phyloP scores from a whole-genome alignment of 352 stramenopile species.

The Pythium monospermum region DNA sequence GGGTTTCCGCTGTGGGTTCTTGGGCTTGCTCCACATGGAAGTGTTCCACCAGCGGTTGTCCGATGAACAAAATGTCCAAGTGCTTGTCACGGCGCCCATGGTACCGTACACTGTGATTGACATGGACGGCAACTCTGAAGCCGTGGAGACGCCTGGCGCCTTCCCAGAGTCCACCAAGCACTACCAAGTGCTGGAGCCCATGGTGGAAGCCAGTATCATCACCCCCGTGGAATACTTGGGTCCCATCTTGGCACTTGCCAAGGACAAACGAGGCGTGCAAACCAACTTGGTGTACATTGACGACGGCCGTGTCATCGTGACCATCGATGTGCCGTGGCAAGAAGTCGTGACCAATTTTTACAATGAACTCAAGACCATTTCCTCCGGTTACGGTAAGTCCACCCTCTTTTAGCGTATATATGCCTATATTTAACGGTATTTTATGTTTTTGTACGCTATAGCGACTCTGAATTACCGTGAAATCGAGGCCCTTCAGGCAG shows the following conservation, averaged over 20 bases:
- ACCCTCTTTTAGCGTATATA: neutral
- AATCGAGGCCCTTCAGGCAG: slow-evolving; percentile 84
- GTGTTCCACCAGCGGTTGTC: slow-evolving; percentile 97
- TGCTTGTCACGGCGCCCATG: slow-evolving; percentile 97
- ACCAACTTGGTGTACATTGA: slow-evolving; percentile 95
- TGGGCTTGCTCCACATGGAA: slow-evolving; percentile 98
- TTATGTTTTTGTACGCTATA: slow-evolving; percentile 12
- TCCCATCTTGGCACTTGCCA: slow-evolving; percentile 92
- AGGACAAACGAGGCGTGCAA: slow-evolving; percentile 85
- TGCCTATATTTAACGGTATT: neutral
- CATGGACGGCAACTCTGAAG: slow-evolving; percentile 28
- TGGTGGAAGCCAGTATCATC: slow-evolving; percentile 96
- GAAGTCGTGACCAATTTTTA: slow-evolving; percentile 99
- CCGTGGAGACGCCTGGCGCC: slow-evolving; percentile 69
- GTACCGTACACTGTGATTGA: slow-evolving; percentile 95
- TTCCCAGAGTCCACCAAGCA: slow-evolving; percentile 86
- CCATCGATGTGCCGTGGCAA: slow-evolving; percentile 95
- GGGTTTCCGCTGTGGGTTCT: slow-evolving; percentile 96
- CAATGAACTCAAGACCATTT: slow-evolving; percentile 96
- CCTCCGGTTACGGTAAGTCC: slow-evolving; percentile 90
- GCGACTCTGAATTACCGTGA: slow-evolving; percentile 93
- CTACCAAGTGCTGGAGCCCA: slow-evolving; percentile 91
- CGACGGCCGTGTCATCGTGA: slow-evolving; percentile 92
- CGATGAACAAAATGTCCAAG: slow-evolving; percentile 97
- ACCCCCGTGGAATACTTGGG: slow-evolving; percentile 94